Evolutionary conservation across 2,329 filamentous ascomycete genomes (phyloP).

Genomic region (Colletotrichum sp.): DNA sequence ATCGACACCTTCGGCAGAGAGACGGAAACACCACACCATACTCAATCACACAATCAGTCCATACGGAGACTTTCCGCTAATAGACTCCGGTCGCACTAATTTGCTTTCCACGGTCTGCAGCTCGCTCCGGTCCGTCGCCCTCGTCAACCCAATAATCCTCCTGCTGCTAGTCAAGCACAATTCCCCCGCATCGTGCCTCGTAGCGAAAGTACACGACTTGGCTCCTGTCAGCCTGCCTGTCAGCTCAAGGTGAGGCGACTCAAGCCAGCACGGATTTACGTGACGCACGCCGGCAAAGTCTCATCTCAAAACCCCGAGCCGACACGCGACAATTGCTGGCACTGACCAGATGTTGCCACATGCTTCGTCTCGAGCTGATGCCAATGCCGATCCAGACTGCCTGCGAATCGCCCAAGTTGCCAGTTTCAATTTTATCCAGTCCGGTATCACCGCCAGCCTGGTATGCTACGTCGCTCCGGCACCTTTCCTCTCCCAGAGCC

Average conservation of each 20-base stretch:
- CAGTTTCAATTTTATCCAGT: background rate
- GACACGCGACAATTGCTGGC: background rate
- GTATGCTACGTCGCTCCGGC: background rate
- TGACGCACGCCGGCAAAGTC: background rate
- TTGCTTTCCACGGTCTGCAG: background rate
- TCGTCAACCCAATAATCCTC: background rate
- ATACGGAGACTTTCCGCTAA: background rate
- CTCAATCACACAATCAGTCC: background rate
- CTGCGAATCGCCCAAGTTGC: background rate
- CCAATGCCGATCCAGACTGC: background rate
- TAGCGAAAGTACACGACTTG: background rate
- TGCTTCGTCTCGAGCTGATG: background rate
- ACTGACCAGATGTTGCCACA: slow-evolving; percentile 5
- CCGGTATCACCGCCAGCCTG: background rate
- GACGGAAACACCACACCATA: background rate
- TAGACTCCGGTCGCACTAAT: background rate
- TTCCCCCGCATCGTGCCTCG: background rate
- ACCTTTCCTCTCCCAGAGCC: background rate
- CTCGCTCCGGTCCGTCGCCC: background rate
- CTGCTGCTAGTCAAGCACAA: background rate
- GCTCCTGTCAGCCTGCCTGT: background rate
- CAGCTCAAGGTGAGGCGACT: background rate
- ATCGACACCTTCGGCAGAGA: background rate
- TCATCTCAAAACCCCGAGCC: background rate
- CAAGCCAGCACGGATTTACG: background rate